Conservation (phyloP, 2,329 filamentous ascomycete species). For the Pestalotiopsis sp. region DNA sequence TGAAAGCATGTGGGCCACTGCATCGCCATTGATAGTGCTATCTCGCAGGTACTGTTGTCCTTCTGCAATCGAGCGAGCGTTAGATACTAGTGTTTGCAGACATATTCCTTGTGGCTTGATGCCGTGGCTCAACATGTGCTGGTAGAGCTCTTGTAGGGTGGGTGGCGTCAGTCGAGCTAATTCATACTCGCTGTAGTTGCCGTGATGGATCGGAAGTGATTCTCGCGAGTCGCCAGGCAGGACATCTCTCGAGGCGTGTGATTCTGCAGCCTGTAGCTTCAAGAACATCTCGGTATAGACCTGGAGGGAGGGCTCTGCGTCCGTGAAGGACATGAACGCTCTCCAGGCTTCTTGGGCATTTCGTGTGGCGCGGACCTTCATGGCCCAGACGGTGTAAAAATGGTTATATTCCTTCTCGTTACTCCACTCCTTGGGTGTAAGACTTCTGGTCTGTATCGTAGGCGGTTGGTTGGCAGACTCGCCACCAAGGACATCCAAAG, state of each 20-base stretch:
- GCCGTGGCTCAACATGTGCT: constrained; percentile 54
- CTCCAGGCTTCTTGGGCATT: constrained; percentile 64
- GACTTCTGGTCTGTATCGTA: constrained; percentile 55
- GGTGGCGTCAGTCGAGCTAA: constrained; percentile 64
- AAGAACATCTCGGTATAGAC: constrained; percentile 64
- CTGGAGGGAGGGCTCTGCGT: constrained; percentile 39
- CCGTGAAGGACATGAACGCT: constrained; percentile 23
- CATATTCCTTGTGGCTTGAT: constrained; percentile 51
- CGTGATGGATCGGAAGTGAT: constrained; percentile 53
- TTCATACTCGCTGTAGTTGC: constrained; percentile 66
- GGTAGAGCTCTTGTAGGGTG: constrained; percentile 57
- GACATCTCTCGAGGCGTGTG: constrained; percentile 28
- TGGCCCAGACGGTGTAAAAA: constrained; percentile 50
- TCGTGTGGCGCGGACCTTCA: constrained; percentile 58
- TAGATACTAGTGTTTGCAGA: constrained; percentile 56
- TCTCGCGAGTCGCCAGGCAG: constrained; percentile 64
- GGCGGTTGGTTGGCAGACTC: constrained; percentile 54
- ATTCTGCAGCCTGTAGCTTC: constrained; percentile 48
- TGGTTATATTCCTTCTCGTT: constrained; percentile 31
- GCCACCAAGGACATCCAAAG: constrained; percentile 50
- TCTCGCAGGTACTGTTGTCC: constrained; percentile 54
- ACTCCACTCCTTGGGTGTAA: constrained; percentile 34
- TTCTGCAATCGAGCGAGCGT: constrained; percentile 48
- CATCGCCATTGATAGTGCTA: constrained; percentile 31
- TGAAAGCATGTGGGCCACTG: constrained; percentile 21